phyloP scores from a whole-genome alignment of 495 filamentous ascomycete genomes.

The Eremomyces bilateralis region DNA sequence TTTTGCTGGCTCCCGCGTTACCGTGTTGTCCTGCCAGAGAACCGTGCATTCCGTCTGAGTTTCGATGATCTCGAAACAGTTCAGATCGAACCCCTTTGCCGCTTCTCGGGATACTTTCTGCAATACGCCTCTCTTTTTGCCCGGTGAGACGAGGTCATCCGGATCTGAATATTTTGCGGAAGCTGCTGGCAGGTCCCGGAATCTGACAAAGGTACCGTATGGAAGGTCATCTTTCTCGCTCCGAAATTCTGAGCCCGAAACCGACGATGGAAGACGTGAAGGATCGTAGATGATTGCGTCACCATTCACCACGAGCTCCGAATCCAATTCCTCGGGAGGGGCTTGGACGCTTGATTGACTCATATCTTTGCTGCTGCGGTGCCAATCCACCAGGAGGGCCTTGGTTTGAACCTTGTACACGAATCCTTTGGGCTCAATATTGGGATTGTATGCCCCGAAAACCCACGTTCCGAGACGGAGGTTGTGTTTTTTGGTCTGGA shows the following conservation, averaged over 20 bases:
- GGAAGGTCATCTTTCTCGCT: slow-evolving; percentile 13
- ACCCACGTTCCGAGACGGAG: slow-evolving; percentile 27
- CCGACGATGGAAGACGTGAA: slow-evolving; percentile 4
- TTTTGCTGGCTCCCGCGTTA: slow-evolving; percentile 22
- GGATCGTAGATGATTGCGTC: slow-evolving; percentile 1
- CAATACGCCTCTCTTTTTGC: slow-evolving; percentile 12
- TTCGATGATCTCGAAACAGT: slow-evolving; percentile 27
- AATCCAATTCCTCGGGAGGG: slow-evolving; percentile 8
- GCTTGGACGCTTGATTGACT: not conserved
- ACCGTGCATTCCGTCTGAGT: slow-evolving; percentile 27
- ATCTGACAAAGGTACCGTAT: slow-evolving; percentile 28
- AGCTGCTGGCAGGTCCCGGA: slow-evolving; percentile 27
- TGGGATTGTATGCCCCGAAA: slow-evolving; percentile 26
- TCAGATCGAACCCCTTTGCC: slow-evolving; percentile 34
- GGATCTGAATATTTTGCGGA: slow-evolving; percentile 26
- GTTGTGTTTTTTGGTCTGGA: slow-evolving; percentile 27
- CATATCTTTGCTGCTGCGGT: too few relatives aligned
- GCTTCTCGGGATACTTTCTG: slow-evolving; percentile 24
- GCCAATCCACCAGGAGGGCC: slow-evolving; percentile 27
- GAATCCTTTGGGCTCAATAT: slow-evolving; percentile 22
- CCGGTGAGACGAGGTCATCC: slow-evolving; percentile 4
- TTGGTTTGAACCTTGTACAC: slow-evolving; percentile 26
- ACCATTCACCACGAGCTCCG: slow-evolving; percentile 1
- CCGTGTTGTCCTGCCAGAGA: slow-evolving; percentile 36
- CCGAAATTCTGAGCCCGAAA: slow-evolving; percentile 8